Evolutionary conservation across 2,329 filamentous ascomycete species (phyloP), one percentile per base, ranked within the genome.

Genomic region (Claviceps digitariae): DNA sequence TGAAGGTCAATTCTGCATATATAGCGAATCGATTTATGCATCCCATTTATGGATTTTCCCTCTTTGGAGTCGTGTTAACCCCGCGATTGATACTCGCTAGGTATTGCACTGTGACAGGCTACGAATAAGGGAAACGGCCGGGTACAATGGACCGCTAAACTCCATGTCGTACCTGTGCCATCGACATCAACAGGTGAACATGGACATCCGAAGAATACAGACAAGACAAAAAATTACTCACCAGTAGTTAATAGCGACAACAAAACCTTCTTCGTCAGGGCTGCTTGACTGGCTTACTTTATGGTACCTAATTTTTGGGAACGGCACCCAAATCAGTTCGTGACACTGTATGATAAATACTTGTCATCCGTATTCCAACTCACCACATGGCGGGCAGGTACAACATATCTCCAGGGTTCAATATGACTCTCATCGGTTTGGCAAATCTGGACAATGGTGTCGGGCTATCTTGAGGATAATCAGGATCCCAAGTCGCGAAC

Each of bases 161-260:
- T 88, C 83, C 77, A 90, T 85, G 63, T 91, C 86, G 59, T 90
- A 90, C 84, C 82, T 85, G 38, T 46, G 41, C 57, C 49, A 10
- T 38, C 21, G 40, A 52, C 54, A 53, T 44, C 31, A 31, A 49
- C 51, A 34, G 23, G 36, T 57, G 27, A 47, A 9, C 9, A 50
- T 40, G 44, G n/a, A 15, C 8, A 27, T 31, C 8, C 10, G 15
- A 7, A 23, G 27, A 40, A 20, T 12, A 29, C 17, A 20, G 27
- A 29, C 17, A 8, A 44, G 40, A 2, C 4, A 13, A 21, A 36
- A 52, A 13, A 61, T 71, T 13, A 61, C 71, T 63, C 66, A 84
- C 84, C 87, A 93, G 66, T 91, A 91, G 62, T 93, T 93, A 40
- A 90, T 82, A 1, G 87, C 86, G 53, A 86, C 81, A 44, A 86